Base-by-base conservation (phyloP, 2,329 filamentous ascomycete species). In the Neoscytalidium dimidiatum region DNA sequence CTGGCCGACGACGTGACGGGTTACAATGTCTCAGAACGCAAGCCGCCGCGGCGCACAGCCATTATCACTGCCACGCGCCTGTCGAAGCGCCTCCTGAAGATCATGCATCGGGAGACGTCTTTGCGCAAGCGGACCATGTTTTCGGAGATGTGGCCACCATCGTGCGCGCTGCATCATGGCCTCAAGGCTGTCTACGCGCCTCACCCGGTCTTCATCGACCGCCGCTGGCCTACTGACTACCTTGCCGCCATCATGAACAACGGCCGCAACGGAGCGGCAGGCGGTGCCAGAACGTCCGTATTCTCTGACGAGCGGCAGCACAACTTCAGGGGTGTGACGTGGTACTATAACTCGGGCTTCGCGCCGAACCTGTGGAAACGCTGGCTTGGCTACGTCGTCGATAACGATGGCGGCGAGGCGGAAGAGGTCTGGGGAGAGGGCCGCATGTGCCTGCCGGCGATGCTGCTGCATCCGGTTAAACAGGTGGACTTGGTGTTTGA, bases 51-150 rank as follows among this genome's bases (percentile, higher is more conserved):
- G 19, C 85, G 91, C 44, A 87, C 86, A 43, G 86, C 89, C 58
- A 90, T 92, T 73, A 88, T 92, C 67, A 92, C 90, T 2, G 88
- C 90, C 0, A 87, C 85, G 1, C 87, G 91, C 9, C 80, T 92
- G 35, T 90, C 86, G 29, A 84, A 87, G 26, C 84, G 89, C 13
- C 81, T 93, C 1, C 79, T 93, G 5, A 78, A 84, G 51, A 86
- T 86, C 4, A 93, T 94, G 89, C 91, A 94, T 76, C 85, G 90
- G 69, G 90, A 92, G 71, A 90, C 88, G 3, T 88, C 89, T 76
- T 82, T 84, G 29, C 82, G 86, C 70, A 87, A 86, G 68, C 90
- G 88, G 75, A 88, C 82, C 75, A 92, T 89, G 89, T 93, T 91
- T 74, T 86, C 85, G 28, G 91, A 94, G 76, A 94, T 94, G 91